Percentiles rank a stretch among this genome's conserved stretches.
phyloP scores from a whole-genome alignment of 352 stramenopile species.

The Phytophthora fragariae region DNA sequence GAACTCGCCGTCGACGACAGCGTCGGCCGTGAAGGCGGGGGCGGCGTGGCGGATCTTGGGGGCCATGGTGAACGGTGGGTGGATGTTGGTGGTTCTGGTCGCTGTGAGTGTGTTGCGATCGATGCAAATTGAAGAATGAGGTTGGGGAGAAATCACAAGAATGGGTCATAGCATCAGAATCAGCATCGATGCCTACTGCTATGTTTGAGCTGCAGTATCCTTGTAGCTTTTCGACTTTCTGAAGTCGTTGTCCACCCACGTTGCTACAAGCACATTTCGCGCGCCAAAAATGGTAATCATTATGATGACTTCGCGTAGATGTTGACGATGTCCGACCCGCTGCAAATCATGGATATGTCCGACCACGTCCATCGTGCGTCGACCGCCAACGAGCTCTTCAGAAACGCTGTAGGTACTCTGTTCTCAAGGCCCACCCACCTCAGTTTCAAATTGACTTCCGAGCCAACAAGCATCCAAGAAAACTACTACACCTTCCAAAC shows the following conservation, averaged over 20 bases:
- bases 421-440: not conserved
- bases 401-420: too few relatives aligned
- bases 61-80: conserved; percentile 41
- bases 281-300: not conserved
- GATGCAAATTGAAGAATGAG: not conserved
- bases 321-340: not conserved
- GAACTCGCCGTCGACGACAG: conserved; percentile 86
- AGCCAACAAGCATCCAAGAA: not conserved
- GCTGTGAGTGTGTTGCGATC: not conserved
- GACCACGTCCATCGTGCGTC: too few relatives aligned
- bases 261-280: not conserved
- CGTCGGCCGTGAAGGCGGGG: conserved; percentile 75
- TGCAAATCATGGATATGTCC: too few relatives aligned
- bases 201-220: not conserved
- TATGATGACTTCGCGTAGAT: not conserved
- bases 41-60: conserved; percentile 71
- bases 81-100: not conserved
- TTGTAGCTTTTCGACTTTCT: not conserved
- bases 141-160: too few relatives aligned
- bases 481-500: not conserved
- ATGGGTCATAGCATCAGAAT: too few relatives aligned
- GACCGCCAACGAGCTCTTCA: too few relatives aligned
- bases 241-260: not conserved
- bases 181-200: not conserved
- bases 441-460: not conserved